A percentile compares a stretch with the other conserved stretches of the same genome.
Evolutionary conservation across 1,139 yeast species (phyloP).

Genomic region (Yamadazyma trypodendri): DNA sequence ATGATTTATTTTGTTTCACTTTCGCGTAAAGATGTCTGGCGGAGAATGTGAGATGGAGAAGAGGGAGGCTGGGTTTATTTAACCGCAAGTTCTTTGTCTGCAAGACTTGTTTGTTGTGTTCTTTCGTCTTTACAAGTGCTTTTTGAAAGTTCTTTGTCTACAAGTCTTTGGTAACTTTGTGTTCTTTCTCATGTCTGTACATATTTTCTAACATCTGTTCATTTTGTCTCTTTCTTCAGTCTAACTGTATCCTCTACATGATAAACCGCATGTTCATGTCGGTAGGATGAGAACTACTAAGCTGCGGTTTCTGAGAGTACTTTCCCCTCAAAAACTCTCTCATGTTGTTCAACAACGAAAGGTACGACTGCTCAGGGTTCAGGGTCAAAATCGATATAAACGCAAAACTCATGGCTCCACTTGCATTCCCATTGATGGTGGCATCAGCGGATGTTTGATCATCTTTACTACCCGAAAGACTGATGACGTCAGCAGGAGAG

Average conservation of each 20-base stretch:
- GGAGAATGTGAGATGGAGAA: too few relatives aligned
- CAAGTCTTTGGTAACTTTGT: too few relatives aligned
- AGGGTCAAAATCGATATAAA: slow-evolving; percentile 69
- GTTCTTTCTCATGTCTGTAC: too few relatives aligned
- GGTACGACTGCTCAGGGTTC: slow-evolving; percentile 72
- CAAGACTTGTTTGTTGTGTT: too few relatives aligned
- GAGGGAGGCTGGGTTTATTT: too few relatives aligned
- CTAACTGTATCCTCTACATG: too few relatives aligned
- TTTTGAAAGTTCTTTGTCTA: too few relatives aligned
- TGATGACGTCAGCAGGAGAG: slow-evolving; percentile 85
- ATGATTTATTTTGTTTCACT: neutral
- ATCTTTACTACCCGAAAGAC: slow-evolving; percentile 89
- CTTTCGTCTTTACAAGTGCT: too few relatives aligned
- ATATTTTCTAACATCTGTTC: too few relatives aligned
- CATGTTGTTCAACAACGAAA: slow-evolving; percentile 78
- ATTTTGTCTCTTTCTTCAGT: too few relatives aligned
- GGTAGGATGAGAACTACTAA: slow-evolving; percentile 80
- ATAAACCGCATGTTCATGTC: slow-evolving; percentile 70
- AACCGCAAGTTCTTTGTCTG: too few relatives aligned
- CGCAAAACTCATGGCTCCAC: slow-evolving; percentile 96
- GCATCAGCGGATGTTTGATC: slow-evolving; percentile 83
- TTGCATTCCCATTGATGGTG: slow-evolving; percentile 68
- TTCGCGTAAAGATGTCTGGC: neutral
- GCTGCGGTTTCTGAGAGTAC: slow-evolving; percentile 87
- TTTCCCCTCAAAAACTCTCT: slow-evolving; percentile 65